phyloP scores from a whole-genome alignment of 352 stramenopile species.

The Phytophthora melonis region DNA sequence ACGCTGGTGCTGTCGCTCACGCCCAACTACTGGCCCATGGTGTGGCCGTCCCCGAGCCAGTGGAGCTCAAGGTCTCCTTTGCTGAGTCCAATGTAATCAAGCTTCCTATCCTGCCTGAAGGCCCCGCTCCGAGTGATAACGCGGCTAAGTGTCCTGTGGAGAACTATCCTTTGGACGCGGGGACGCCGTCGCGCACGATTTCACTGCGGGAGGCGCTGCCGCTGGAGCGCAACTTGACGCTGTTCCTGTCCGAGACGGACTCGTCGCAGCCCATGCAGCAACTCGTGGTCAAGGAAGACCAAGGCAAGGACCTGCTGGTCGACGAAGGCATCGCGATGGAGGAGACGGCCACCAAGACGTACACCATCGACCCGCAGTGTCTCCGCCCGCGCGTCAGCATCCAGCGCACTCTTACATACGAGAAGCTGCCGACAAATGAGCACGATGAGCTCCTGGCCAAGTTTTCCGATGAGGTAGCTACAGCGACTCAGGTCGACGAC shows the following conservation, averaged over 20 bases:
- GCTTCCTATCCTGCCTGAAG: constrained; percentile 40
- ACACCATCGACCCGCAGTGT: constrained; percentile 47
- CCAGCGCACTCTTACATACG: constrained; percentile 50
- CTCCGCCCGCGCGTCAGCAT: constrained; percentile 46
- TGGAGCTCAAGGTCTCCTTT: constrained; percentile 43
- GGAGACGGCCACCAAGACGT: constrained; percentile 54
- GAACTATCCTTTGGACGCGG: constrained; percentile 44
- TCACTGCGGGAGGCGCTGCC: constrained; percentile 45
- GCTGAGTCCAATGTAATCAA: constrained; percentile 39
- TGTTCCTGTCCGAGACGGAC: constrained; percentile 52
- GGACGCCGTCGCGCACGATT: constrained; percentile 40
- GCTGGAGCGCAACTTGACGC: constrained; percentile 41
- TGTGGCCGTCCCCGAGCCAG: constrained; percentile 58
- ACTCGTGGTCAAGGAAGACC: constrained; percentile 47
- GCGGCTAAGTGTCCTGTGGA: constrained; percentile 36
- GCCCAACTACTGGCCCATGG: constrained; percentile 61
- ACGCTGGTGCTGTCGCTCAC: constrained; percentile 49
- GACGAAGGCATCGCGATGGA: constrained; percentile 60
- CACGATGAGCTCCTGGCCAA: constrained; percentile 31
- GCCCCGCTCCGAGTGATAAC: background rate
- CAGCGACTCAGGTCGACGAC: constrained; percentile 21
- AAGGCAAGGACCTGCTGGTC: constrained; percentile 57
- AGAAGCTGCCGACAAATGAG: constrained; percentile 38
- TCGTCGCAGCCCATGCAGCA: constrained; percentile 39
- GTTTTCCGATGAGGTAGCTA: constrained; percentile 25